Conservation (phyloP, 2,329 filamentous ascomycete species). For the Aspergillus sp. region DNA sequence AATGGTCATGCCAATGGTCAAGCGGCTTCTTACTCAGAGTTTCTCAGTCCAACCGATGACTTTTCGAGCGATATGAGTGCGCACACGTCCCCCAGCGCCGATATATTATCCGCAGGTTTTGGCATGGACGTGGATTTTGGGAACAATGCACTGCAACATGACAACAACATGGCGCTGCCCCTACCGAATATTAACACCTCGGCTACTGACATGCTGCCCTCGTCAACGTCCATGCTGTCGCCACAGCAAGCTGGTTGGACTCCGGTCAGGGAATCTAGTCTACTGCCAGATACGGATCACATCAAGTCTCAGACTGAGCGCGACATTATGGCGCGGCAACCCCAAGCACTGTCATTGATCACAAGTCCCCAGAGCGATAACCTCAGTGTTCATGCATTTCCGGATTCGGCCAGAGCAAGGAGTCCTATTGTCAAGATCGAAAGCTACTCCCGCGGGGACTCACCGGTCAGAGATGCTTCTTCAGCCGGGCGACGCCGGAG, state of each 20-base stretch:
- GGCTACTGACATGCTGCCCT: constrained; percentile 12
- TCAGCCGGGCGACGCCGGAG: constrained; percentile 29
- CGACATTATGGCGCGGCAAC: constrained; percentile 18
- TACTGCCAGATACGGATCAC: constrained; percentile 27
- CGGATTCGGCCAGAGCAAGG: constrained; percentile 31
- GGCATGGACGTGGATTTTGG: constrained; percentile 22
- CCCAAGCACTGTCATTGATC: constrained; percentile 28
- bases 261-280: constrained; percentile 33
- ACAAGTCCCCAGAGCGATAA: constrained; percentile 29
- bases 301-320: constrained; percentile 14
- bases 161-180: constrained; percentile 8
- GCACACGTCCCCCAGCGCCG: constrained; percentile 29
- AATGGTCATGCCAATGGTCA: constrained; percentile 17
- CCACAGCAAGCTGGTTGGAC: constrained; percentile 39
- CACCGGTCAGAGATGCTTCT: constrained; percentile 38
- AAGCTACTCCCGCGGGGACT: constrained; percentile 46
- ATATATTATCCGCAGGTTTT: constrained; percentile 24
- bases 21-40: constrained; percentile 28
- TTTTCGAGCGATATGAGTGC: constrained; percentile 33
- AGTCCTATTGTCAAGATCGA: constrained; percentile 52
- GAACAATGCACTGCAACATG: constrained; percentile 15
- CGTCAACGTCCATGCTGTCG: constrained; percentile 21
- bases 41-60: constrained; percentile 34
- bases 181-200: background rate
- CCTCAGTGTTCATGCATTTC: constrained; percentile 21